Base-by-base conservation (phyloP, 139 green algal species). In the Trebouxia sp. region DNA sequence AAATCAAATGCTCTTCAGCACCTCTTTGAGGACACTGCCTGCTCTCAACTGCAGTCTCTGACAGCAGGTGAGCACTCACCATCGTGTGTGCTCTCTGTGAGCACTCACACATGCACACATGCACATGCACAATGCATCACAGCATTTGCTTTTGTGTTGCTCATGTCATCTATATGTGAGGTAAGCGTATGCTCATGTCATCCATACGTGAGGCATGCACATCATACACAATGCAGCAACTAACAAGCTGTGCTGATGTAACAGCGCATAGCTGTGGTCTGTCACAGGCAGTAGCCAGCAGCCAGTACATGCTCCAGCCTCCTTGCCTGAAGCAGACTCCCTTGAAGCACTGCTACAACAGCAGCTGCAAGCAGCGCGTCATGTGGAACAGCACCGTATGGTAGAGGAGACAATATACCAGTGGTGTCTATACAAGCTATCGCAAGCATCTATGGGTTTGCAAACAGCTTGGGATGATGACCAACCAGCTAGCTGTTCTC, bases 381-480 rank as follows among this genome's bases (percentile, higher is more conserved):
- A 42, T 43, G 42, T n/a, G 28, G 74, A 79, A 47, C 74, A 79
- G 74, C 74, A 47, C 15, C 74, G 74, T 7, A 39, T 26, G 9
- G 45, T 65, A 22, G 74, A 79, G 74, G 74, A 79, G 35, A 42
- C 66, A n/a, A 42, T 79, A 20, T 79, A 79, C 17, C 11, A 48
- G 1, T 77, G 69, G 69, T 53, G 39, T 39, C 42, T 55, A 22
- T 39, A 77, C 69, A 77, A 58, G 15, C 41, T 77, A 39, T 55
- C 42, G 11, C 22, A 56, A 38, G 69, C 39, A 17, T 42, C 26
- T 39, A 77, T 77, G 69, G 22, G 22, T 41, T 7, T 77, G 17
- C 24, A 5, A 26, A 37, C 41, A 26, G 53, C 69, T 11, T 4
- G 53, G 32, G 62, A 42, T 30, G 62, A 22, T 41, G n/a, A 72